Base-by-base conservation (phyloP, 2,329 filamentous ascomycete genomes). In the Penicillium oxalicum region DNA sequence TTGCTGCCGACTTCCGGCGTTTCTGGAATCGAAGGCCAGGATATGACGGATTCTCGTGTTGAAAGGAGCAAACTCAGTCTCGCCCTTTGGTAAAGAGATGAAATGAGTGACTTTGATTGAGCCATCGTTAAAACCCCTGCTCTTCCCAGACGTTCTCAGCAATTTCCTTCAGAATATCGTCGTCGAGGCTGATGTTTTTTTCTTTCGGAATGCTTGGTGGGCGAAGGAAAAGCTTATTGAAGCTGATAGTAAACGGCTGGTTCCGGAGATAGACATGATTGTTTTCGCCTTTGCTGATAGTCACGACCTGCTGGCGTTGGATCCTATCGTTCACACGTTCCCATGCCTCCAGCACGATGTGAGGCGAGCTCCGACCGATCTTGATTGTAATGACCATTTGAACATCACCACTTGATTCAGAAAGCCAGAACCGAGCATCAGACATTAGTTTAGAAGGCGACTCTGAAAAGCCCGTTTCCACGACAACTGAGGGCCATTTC, bases 371-470 rank as follows among this genome's bases (percentile, higher is more conserved):
- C n/a, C 28, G 40, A 32, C 13, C 12, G 40, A 32, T 41, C 40
- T 41, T 32, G 40, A 32, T 41, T 13, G 26, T 41, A 13, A 46
- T 35, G 6, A 40, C 35, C 8, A 46, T 26, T 8, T 40, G 35
- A n/a, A 46, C 44, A 35, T 41, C 40, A 6, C n/a, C 40, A 5
- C 32, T 41, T 12, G 28, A 33, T 41, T 41, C 26, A 27, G 38
- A 37, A 27, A 48, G 47, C 40, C 40, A 48, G 13, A 39, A 44
- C n/a, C 26, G 47, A 38, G 34, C 40, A 40, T 49, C 47, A 11
- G 41, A 49, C 3, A 40, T 39, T 11, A 38, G 28, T 12, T 44
- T 49, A 2, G 47, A 49, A 34, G 41, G 33, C 34, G 41, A 44
- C 34, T 44, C 34, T 35, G 41, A 44, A 18, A 39, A 44, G 5